These are phyloP conservation scores for Fusarium cicatricum DNA, from an alignment of 2,329 filamentous ascomycete genomes.

Conservation along the genomic window DNA sequence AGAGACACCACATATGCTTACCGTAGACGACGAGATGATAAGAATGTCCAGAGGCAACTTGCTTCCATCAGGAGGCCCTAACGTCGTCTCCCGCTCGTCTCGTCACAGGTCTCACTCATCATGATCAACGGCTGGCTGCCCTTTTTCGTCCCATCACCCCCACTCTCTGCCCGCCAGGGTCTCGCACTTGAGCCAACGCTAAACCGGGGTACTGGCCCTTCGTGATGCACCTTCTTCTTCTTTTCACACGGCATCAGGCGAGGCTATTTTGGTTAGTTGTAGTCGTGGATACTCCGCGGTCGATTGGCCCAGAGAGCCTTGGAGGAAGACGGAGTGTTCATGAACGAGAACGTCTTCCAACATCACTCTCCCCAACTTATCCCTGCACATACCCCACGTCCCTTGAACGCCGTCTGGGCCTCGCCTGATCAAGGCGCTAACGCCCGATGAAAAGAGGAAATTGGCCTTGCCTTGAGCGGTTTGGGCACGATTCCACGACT, in stretches of 20 bases:
- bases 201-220: neutral
- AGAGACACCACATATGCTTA: neutral
- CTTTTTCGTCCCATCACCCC: slow-evolving; percentile 11
- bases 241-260: slow-evolving; percentile 13
- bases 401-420: no score
- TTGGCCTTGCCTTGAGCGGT: neutral
- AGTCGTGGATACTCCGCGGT: slow-evolving; percentile 1
- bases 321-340: neutral
- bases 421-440: no score
- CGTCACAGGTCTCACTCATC: neutral
- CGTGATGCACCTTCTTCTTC: slow-evolving; percentile 14
- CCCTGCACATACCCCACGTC: no score
- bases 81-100: neutral
- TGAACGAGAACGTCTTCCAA: no score
- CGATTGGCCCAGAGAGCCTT: neutral
- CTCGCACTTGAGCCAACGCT: slow-evolving; percentile 19
- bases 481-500: neutral
- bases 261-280: neutral
- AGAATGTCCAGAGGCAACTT: neutral
- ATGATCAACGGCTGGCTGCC: slow-evolving; percentile 1
- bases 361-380: no score
- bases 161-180: slow-evolving; percentile 18
- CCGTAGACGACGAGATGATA: neutral
- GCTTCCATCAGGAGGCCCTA: neutral
- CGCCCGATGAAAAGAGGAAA: no score